Base-by-base conservation (phyloP, 768 basidiomycete genomes). In the Mycena rebaudengoi region DNA sequence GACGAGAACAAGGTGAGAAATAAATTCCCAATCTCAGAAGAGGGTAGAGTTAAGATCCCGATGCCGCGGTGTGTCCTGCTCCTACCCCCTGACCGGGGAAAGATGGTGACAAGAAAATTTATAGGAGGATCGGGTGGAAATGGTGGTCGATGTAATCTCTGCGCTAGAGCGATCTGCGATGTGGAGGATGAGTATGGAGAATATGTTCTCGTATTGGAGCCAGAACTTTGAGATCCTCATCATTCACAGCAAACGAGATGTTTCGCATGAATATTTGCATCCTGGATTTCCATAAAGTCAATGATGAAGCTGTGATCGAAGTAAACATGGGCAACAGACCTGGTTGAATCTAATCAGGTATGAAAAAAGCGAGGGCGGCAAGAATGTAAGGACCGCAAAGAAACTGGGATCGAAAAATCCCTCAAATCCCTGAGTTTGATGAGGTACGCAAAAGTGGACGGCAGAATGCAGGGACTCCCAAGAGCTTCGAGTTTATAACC, bases 181-280 rank as follows among this genome's bases (percentile, higher is more conserved):
- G n/a, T n/a, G n/a, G n/a, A n/a, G n/a, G n/a, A n/a, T n/a, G n/a
- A n/a, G n/a, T n/a, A n/a, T n/a, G n/a, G n/a, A n/a, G n/a, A n/a
- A n/a, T n/a, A n/a, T n/a, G n/a, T n/a, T n/a, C n/a, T n/a, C n/a
- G n/a, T n/a, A n/a, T n/a, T n/a, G n/a, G n/a, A n/a, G n/a, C n/a
- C n/a, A n/a, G n/a, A n/a, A n/a, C 25, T 40, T 74, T 74, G 35
- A 80, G 46, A 20, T 80, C 79, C 25, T 78, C 73, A 20, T 65
- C 69, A 1, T 37, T 64, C 1, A 73, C 78, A 39, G 76, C 69
- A 12, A 65, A 50, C 5, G 73, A 48, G 12, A 80, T 69, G n/a
- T 70, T 59, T 16, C 63, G 52, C 77, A 80, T 76, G 67, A 71
- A 80, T 20, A 80, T 28, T 6, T 80, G 75, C 79, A 80, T 80